phyloP scores from a whole-genome alignment of 2,329 filamentous ascomycete genomes.

The Chaetoscypha palmicola region DNA sequence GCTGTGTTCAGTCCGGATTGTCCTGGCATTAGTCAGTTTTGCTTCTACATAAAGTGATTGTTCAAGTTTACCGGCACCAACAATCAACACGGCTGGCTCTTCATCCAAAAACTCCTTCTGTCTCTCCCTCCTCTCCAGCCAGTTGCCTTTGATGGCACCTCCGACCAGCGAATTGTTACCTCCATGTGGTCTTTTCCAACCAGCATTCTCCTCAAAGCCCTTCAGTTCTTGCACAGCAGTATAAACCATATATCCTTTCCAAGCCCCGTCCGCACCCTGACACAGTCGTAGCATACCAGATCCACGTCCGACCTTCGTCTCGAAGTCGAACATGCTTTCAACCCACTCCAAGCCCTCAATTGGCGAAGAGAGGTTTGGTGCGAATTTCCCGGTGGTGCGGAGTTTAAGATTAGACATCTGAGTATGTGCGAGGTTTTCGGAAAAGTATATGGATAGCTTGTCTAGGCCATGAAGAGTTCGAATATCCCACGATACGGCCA shows the following conservation, averaged over 20 bases:
- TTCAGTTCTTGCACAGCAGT: constrained; percentile 49
- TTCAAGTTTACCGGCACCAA: constrained; percentile 38
- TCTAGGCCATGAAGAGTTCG: constrained; percentile 32
- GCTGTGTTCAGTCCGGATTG: constrained; percentile 53
- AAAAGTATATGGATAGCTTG: constrained; percentile 14
- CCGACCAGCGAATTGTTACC: constrained; percentile 34
- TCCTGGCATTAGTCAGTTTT: constrained; percentile 31
- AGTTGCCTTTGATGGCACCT: constrained; percentile 42
- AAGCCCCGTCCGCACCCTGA: constrained; percentile 33
- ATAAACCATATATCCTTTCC: constrained; percentile 58
- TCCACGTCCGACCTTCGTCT: constrained; percentile 46
- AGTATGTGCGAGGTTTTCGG: constrained; percentile 30
- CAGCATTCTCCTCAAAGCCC: constrained; percentile 41
- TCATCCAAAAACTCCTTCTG: constrained; percentile 37
- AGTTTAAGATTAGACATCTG: constrained; percentile 19
- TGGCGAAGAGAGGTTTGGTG: constrained; percentile 3
- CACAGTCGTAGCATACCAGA: constrained; percentile 48
- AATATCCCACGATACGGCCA: constrained; percentile 36
- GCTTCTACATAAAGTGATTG: background rate
- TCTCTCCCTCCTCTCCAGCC: constrained; percentile 44
- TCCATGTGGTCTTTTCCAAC: constrained; percentile 36
- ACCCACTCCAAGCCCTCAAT: constrained; percentile 42
- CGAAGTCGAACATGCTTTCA: constrained; percentile 47
- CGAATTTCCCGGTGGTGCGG: constrained; percentile 10
- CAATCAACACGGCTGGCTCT: constrained; percentile 51